Evolutionary conservation across 495 filamentous ascomycete genomes (phyloP).

Genomic region (Xylaria scruposa): DNA sequence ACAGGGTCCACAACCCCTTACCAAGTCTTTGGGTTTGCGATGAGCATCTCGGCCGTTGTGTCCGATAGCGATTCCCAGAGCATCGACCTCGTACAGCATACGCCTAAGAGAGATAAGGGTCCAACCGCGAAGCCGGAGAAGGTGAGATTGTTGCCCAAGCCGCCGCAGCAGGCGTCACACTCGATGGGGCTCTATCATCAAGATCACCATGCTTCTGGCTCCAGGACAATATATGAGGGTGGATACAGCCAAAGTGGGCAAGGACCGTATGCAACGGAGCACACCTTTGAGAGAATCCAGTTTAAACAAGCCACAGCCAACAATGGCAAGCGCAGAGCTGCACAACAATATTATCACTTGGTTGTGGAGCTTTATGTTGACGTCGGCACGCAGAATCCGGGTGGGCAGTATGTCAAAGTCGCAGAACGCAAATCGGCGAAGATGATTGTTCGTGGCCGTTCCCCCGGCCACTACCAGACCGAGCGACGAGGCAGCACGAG

Average conservation of each 20-base stretch:
- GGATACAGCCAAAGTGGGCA: constrained; percentile 45
- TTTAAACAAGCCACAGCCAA: constrained; percentile 97
- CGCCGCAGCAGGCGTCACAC: constrained; percentile 57
- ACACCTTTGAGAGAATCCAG: constrained; percentile 91
- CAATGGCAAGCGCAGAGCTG: constrained; percentile 89
- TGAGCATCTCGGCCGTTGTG: constrained; percentile 88
- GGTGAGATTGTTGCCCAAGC: constrained; percentile 71
- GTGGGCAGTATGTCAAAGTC: constrained; percentile 72
- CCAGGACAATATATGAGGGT: constrained; percentile 48
- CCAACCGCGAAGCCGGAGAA: constrained; percentile 80
- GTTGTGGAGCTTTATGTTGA: constrained; percentile 90
- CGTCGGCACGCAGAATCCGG: constrained; percentile 54
- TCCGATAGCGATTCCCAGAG: constrained; percentile 77
- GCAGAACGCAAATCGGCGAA: constrained; percentile 79
- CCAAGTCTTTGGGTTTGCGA: constrained; percentile 72
- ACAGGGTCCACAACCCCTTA: constrained; percentile 47
- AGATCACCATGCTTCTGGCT: constrained; percentile 44
- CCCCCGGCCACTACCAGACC: constrained; percentile 91
- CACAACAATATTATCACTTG: constrained; percentile 93
- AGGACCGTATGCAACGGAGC: constrained; percentile 57
- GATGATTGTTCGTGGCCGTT: constrained; percentile 93
- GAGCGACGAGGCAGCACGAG: constrained; percentile 77
- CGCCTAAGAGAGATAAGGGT: constrained; percentile 92
- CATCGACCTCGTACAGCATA: constrained; percentile 92
- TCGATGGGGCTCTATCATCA: constrained; percentile 42